Evolutionary conservation across 768 basidiomycete species (phyloP).

Genomic region (Suillus hirtellus): DNA sequence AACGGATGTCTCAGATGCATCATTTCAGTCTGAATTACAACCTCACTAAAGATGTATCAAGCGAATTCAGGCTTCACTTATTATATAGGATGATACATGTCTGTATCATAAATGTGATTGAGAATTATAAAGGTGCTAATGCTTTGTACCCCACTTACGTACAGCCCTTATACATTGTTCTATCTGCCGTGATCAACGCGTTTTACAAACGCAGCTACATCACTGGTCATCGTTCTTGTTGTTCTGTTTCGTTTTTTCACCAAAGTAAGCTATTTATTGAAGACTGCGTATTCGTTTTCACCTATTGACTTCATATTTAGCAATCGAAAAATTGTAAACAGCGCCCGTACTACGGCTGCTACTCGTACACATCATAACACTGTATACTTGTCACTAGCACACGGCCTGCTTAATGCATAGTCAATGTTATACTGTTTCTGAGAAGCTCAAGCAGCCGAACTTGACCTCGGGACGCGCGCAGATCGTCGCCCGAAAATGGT

Average conservation of each 20-base stretch:
- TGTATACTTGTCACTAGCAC: too few relatives aligned
- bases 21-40: background rate
- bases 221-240: too few relatives aligned
- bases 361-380: too few relatives aligned
- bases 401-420: conserved; percentile 44
- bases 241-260: too few relatives aligned
- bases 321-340: background rate
- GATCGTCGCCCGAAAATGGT: conserved; percentile 94
- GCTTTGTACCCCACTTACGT: too few relatives aligned
- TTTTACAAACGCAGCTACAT: too few relatives aligned
- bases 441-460: conserved; percentile 93
- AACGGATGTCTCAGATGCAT: background rate
- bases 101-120: background rate
- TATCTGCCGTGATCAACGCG: too few relatives aligned
- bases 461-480: conserved; percentile 81
- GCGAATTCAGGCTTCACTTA: background rate
- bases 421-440: conserved; percentile 95
- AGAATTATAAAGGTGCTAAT: background rate
- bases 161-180: too few relatives aligned
- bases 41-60: background rate
- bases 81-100: background rate
- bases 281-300: too few relatives aligned
- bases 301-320: too few relatives aligned
- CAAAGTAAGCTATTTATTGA: too few relatives aligned
- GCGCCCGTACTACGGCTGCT: background rate